phyloP scores from a whole-genome alignment of 352 stramenopile genomes.

The Pythium graminicola region DNA sequence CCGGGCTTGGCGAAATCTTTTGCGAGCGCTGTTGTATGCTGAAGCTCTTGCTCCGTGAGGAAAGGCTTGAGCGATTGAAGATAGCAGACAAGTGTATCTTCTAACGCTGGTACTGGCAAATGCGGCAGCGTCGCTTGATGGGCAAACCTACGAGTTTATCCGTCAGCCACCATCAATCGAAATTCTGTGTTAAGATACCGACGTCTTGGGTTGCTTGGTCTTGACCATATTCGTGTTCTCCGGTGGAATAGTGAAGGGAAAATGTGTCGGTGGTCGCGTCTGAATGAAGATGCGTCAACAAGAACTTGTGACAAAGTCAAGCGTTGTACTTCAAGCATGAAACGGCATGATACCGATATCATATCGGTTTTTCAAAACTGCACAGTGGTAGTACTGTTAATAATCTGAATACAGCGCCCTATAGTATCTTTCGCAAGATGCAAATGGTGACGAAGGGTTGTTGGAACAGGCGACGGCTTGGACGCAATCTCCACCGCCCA shows the following conservation, averaged over 20 bases:
- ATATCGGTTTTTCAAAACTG: conserved; percentile 1
- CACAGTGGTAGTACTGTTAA: not conserved
- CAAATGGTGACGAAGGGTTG: too few relatives aligned
- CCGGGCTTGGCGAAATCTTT: conserved; percentile 43
- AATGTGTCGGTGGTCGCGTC: not conserved
- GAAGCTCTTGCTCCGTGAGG: conserved; percentile 46
- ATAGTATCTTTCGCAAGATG: too few relatives aligned
- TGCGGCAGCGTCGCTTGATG: conserved; percentile 61
- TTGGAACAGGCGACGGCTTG: conserved; percentile 1
- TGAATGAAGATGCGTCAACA: conserved; percentile 10
- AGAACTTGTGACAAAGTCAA: too few relatives aligned
- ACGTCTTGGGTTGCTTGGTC: conserved; percentile 20
- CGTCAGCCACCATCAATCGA: not conserved
- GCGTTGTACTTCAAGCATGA: too few relatives aligned
- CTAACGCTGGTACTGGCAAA: conserved; percentile 79
- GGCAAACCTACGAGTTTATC: conserved; percentile 21
- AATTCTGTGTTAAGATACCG: not conserved
- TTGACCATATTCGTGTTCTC: conserved; percentile 15
- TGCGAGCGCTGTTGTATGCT: conserved; percentile 30
- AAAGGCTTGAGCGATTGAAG: conserved; percentile 60
- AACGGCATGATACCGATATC: not conserved
- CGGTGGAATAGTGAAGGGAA: conserved; percentile 5
- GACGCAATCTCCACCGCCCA: not conserved
- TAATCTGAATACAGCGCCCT: not conserved
- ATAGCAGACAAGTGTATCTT: conserved; percentile 83